A percentile compares a stretch with the other conserved stretches of the same genome.
Conservation (phyloP, 345 rosid genomes). For the Eutrema japonicum region DNA sequence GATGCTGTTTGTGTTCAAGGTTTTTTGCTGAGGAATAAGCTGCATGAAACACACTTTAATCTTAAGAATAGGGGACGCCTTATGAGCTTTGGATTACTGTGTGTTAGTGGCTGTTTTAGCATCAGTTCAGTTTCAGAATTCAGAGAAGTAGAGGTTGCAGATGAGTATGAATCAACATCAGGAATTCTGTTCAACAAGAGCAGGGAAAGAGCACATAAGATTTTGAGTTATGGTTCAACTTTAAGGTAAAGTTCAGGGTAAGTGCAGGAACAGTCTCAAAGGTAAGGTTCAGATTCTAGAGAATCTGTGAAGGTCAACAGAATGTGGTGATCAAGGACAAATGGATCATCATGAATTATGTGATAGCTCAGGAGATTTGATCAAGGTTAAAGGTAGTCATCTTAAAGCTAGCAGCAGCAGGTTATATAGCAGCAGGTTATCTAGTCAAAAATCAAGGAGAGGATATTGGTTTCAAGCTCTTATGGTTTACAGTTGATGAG, state of each 20-base stretch:
- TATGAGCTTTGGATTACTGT: background rate
- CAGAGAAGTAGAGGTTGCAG: background rate
- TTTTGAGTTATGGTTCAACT: background rate
- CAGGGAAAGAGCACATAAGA: background rate
- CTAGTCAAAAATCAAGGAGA: too few species aligned
- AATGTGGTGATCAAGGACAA: too few species aligned
- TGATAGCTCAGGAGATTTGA: too few species aligned
- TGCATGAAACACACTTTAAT: background rate
- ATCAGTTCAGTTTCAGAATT: slow-evolving; percentile 5
- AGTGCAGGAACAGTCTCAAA: background rate
- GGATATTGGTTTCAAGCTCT: too few species aligned
- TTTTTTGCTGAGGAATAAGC: background rate
- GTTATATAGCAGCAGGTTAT: too few species aligned
- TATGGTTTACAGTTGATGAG: too few species aligned
- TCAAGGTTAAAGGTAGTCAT: too few species aligned
- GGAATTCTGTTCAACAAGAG: background rate
- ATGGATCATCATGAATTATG: too few species aligned
- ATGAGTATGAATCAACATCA: background rate
- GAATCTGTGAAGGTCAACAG: too few species aligned
- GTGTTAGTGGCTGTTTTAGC: background rate
- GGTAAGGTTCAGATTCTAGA: background rate
- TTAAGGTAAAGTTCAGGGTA: background rate
- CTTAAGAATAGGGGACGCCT: background rate
- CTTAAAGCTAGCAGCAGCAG: too few species aligned
- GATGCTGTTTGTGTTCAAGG: slow-evolving; percentile 8